Percentiles rank a stretch among this genome's conserved stretches.
Evolutionary conservation across 192 early-diverging fungal genomes (phyloP).

Genomic region (Entrophospora sp.): DNA sequence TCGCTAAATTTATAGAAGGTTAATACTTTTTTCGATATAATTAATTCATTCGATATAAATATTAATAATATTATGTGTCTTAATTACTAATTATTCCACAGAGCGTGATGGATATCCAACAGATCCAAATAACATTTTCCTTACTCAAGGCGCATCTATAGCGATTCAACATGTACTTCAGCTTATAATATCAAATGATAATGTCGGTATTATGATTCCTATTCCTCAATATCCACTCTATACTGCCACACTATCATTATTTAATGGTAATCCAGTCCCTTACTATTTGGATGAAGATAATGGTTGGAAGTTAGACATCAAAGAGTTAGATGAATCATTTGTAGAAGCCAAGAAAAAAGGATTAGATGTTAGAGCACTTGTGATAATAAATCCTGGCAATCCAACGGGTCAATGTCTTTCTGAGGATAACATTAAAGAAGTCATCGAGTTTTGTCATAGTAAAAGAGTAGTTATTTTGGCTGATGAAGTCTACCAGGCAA

Average conservation of each 20-base stretch:
- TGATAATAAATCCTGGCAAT: slow-evolving; percentile 98
- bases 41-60: no score
- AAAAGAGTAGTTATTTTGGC: slow-evolving; percentile 83
- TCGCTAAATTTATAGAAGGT: slow-evolving; percentile 81
- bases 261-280: slow-evolving; percentile 78
- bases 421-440: slow-evolving; percentile 78
- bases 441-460: slow-evolving; percentile 78
- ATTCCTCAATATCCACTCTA: slow-evolving; percentile 99
- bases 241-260: slow-evolving; percentile 80
- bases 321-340: slow-evolving; percentile 58
- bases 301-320: slow-evolving; percentile 70
- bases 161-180: slow-evolving; percentile 91
- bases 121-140: slow-evolving; percentile 75
- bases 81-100: not conserved
- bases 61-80: not conserved
- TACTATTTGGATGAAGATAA: slow-evolving; percentile 87
- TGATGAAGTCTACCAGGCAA: slow-evolving; percentile 98
- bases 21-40: not conserved
- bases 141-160: slow-evolving; percentile 90
- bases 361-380: slow-evolving; percentile 85
- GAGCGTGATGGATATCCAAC: slow-evolving; percentile 88
- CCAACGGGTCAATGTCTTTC: slow-evolving; percentile 88
- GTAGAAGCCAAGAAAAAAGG: slow-evolving; percentile 55
- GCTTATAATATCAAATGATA: slow-evolving; percentile 62
- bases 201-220: slow-evolving; percentile 96